Base-by-base conservation (phyloP, 495 filamentous ascomycete species). In the Aspergillus coremiiformis region DNA sequence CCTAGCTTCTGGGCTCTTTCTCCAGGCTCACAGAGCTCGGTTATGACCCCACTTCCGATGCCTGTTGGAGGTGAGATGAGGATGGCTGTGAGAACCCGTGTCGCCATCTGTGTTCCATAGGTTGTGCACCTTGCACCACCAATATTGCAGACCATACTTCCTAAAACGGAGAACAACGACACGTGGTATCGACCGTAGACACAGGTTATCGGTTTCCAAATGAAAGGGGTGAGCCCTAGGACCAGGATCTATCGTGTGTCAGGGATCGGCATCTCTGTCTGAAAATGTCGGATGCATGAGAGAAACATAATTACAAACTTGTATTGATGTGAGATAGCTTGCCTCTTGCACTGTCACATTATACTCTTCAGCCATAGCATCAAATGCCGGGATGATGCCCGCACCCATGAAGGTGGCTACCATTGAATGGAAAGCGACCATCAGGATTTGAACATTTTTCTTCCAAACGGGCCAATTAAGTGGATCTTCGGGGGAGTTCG, bases 401-500 rank as follows among this genome's bases (percentile, higher is more conserved):
- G 67, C 65, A 0, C 65, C 67, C 63, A 65, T 68, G 44, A 70
- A 67, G 8, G 63, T 68, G 1, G 54, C 52, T 12, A 61, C 56
- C 60, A 65, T 65, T 6, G 67, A 66, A 53, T 67, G 67, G 39
- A 70, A 68, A 7, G 67, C 61, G 1, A 70, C 61, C 67, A 70
- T 66, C 1, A 66, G 14, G n/a, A 67, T 69, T 19, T 66, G 62
- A 5, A 57, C 53, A 43, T 69, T 60, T 27, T 64, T 69, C 57
- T 69, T 69, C 62, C 59, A 65, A 4, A 23, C 26, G 0, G 64
- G 54, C 64, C 61, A 67, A 41, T 64, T 67, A 8, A 30, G 49
- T 12, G 66, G 66, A 17, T 66, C 56, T 11, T 54, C 50, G 22
- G 51, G 55, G 21, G 54, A 51, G 14, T 17, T 2, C n/a, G 47